Evolutionary conservation across 2,329 filamentous ascomycete genomes (phyloP), one percentile per base, ranked within the genome.

Genomic region (Colletotrichum tropicicola): DNA sequence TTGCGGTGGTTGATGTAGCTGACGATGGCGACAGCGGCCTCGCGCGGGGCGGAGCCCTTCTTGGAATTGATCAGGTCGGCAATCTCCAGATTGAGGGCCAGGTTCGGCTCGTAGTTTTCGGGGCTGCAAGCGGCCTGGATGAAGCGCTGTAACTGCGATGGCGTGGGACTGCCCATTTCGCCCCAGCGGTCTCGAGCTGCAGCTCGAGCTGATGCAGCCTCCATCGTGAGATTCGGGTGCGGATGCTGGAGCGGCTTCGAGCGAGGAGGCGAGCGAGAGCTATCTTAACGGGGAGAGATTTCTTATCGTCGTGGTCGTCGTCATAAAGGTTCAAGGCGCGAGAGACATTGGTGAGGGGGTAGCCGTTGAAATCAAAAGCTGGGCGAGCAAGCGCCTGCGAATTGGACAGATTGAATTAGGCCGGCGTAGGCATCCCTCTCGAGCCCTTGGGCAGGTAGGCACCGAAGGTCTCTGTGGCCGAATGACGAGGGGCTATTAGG

Each of bases 1-100:
- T 98, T 99, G 77, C 96, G 92, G 79, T 97, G 93, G 82, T 99
- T 99, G 84, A 98, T 90, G 75, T 94, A 94, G 80, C 92, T 91
- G 72, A 98, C 95, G 70, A 98, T 97, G 68, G 94, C 89, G 69
- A 97, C 89, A 66, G 95, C 95, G 51, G 95, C 94, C 86, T 99
- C 96, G 75, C 96, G 93, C 68, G 96, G 96, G 81, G 94, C 91
- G 79, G 91, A 93, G 74, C 95, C 95, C 83, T 98, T 98, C 84
- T 98, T 99, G 74, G 91, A 91, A 80, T 99, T 99, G 84, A 99
- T 92, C 73, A 98, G 83, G 82, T 99, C 96, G 73, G 94, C 86
- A 73, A 99, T 97, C 85, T 99, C 96, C 76, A 99, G 92, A 76
- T 96, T 97, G 69, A 99, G 84, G 63, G 94, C 96, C 59, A 99